Base-by-base conservation (phyloP, 2,329 filamentous ascomycete genomes). In the Talaromyces piceae region DNA sequence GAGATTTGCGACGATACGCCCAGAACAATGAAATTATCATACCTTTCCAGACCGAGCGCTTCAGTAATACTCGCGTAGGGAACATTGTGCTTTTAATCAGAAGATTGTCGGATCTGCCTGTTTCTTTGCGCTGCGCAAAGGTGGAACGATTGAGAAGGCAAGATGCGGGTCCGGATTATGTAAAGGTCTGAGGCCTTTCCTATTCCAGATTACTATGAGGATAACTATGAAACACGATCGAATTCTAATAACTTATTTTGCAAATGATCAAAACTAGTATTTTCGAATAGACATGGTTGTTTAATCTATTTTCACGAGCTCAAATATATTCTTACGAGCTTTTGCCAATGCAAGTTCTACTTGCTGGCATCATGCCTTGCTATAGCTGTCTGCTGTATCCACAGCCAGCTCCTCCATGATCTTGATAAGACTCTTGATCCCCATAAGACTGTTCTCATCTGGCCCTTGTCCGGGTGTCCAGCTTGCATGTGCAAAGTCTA, bases 401-500 rank as follows among this genome's bases (percentile, higher is more conserved):
- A 56, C 57, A 25, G 76, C 70, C 63, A 94, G 69, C 50, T 86
- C 77, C 52, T 83, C 77, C 59, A 97, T 83, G 26, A 96, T 84
- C 54, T 76, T 76, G 47, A 80, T 76, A 31, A 91, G 73, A 63
- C 79, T 91, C 63, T 83, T 77, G 55, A 96, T 81, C 0, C 91
- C 91, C 30, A 74, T 73, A 27, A 96, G 74, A 12, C 80, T 73
- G 63, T 97, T 97, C 70, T 95, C 85, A 66, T 98, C 93, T 0
- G 87, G 85, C 0, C 91, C 91, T 61, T 86, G 72, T 1, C 89
- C 88, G 0, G 88, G 86, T 1, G 82, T 86, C 84, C 86, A 97
- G 46, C 76, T 73, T 9, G 93, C 93, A 69, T 98, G 93, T 1
- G 93, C 93, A 76, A 98, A 98, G 67, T 98, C 93, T 60, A 98